These are phyloP conservation scores for Pseudogymnoascus sp. DNA, from an alignment of 2,329 filamentous ascomycete genomes.

Conservation along the genomic window DNA sequence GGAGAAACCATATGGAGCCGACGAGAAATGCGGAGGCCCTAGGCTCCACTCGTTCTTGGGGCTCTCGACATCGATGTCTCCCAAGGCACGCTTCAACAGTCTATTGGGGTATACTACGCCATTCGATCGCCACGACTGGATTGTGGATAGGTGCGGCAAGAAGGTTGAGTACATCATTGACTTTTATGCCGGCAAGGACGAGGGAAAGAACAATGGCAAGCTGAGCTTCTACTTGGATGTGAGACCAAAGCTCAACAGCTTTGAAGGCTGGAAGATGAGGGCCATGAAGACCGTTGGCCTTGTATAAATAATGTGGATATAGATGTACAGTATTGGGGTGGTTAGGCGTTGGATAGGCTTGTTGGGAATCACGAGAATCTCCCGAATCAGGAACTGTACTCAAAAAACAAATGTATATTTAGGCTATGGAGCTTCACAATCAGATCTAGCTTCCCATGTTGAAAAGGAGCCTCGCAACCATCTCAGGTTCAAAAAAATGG, in stretches of 20 bases:
- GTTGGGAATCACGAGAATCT: not conserved
- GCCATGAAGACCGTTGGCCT: constrained; percentile 43
- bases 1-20: constrained; percentile 62
- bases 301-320: constrained; percentile 28
- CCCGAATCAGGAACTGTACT: constrained; percentile 3
- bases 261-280: constrained; percentile 62
- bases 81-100: constrained; percentile 73
- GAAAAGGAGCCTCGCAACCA: not conserved
- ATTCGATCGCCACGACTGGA: constrained; percentile 96
- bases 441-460: constrained; percentile 5
- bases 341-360: not conserved
- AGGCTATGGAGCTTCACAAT: constrained; percentile 8
- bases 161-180: constrained; percentile 94
- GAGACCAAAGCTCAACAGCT: constrained; percentile 58
- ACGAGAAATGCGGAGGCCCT: constrained; percentile 65
- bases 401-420: constrained; percentile 2
- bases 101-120: constrained; percentile 81
- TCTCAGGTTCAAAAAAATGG: not conserved
- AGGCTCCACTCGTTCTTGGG: constrained; percentile 79
- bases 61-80: constrained; percentile 60
- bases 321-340: not conserved
- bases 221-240: constrained; percentile 61
- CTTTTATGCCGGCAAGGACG: constrained; percentile 71
- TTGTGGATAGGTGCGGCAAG: constrained; percentile 82
- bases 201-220: constrained; percentile 33